A percentile compares a stretch with the other conserved stretches of the same genome.
Evolutionary conservation across 225 moss, liverwort and hornwort genomes (phyloP).

Genomic region (Takakia lepidozioides): DNA sequence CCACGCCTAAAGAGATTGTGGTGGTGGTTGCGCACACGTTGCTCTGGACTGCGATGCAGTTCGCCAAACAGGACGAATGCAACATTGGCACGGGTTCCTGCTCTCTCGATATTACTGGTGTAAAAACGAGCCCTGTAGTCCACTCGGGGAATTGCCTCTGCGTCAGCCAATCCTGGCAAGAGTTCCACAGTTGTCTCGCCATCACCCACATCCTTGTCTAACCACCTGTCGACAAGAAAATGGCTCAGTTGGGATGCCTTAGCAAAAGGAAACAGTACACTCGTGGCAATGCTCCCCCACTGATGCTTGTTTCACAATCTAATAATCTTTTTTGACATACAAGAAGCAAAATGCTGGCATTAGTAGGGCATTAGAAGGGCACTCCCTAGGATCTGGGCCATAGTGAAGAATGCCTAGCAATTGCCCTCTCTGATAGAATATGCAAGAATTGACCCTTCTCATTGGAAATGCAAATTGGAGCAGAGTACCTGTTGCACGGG

Average conservation of each 20-base stretch:
- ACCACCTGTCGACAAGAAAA: neutral
- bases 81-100: slow-evolving; percentile 4
- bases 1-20: slow-evolving; percentile 1
- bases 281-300: no score
- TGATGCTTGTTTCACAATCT: no score
- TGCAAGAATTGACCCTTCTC: neutral
- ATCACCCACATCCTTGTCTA: slow-evolving; percentile 3
- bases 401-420: no score
- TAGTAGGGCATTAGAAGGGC: no score
- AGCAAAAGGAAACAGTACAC: no score
- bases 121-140: neutral
- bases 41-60: slow-evolving; percentile 4
- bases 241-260: neutral
- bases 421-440: no score
- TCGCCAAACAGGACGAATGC: slow-evolving; percentile 3
- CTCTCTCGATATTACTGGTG: slow-evolving; percentile 3
- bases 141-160: slow-evolving; percentile 2
- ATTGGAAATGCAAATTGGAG: neutral
- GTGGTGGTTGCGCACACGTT: slow-evolving; percentile 5
- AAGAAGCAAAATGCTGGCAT: no score
- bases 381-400: no score
- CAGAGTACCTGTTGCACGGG: slow-evolving; percentile 1
- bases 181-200: slow-evolving; percentile 1
- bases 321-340: no score
- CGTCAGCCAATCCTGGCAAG: neutral